Evolutionary conservation across 345 rosid genomes (phyloP).

Genomic region (Turnera subulata): DNA sequence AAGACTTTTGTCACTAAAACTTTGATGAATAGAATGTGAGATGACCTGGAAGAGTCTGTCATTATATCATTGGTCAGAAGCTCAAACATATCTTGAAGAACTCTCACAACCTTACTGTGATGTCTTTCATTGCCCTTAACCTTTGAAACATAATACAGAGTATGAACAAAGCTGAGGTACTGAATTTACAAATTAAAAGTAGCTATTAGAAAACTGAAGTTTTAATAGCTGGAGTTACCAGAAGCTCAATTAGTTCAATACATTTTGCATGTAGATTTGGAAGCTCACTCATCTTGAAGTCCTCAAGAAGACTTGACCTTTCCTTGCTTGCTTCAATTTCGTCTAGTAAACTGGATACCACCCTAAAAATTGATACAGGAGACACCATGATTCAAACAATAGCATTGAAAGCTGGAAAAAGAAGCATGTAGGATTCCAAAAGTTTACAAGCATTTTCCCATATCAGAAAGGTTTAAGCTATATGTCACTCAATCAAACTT

Average conservation of each 20-base stretch:
- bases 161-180: background rate
- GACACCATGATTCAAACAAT: constrained; percentile 7
- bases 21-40: constrained; percentile 11
- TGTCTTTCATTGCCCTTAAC: constrained; percentile 58
- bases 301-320: constrained; percentile 59
- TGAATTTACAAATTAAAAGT: background rate
- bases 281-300: constrained; percentile 72
- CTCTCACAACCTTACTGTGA: constrained; percentile 54
- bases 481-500: constrained; percentile 5
- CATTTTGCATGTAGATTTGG: constrained; percentile 59
- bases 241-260: constrained; percentile 64
- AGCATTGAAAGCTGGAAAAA: constrained; percentile 12
- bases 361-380: constrained; percentile 38
- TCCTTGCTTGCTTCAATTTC: constrained; percentile 75
- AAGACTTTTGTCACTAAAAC: background rate
- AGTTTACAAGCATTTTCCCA: constrained; percentile 5
- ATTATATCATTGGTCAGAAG: constrained; percentile 80
- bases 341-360: constrained; percentile 45
- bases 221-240: constrained; percentile 48
- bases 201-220: constrained; percentile 8
- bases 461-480: constrained; percentile 4
- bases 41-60: constrained; percentile 65
- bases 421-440: constrained; percentile 4
- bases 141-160: constrained; percentile 27
- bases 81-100: constrained; percentile 93